Conservation (phyloP, 2,329 filamentous ascomycete genomes). For the Elsinoe necatrix region DNA sequence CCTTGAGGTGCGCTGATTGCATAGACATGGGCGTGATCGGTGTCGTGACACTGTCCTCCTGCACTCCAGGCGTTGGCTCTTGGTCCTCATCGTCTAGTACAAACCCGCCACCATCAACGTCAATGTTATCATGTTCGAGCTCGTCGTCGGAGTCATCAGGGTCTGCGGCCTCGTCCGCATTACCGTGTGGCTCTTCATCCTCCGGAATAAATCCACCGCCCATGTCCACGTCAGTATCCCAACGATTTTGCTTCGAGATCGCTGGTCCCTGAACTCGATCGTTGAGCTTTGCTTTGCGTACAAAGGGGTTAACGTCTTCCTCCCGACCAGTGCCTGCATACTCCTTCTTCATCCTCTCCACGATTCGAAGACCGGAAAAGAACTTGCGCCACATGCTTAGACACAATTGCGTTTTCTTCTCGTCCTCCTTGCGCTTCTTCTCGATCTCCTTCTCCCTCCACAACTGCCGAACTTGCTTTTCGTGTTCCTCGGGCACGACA, state of each 20-base stretch:
- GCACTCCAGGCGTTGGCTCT: constrained; percentile 25
- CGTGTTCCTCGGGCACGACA: constrained; percentile 74
- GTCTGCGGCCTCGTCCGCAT: constrained; percentile 26
- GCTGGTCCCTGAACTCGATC: constrained; percentile 22
- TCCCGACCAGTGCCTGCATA: constrained; percentile 53
- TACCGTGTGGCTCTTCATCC: constrained; percentile 28
- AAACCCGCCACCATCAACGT: constrained; percentile 32
- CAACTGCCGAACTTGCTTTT: constrained; percentile 64
- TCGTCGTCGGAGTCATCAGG: constrained; percentile 21
- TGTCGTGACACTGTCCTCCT: constrained; percentile 20
- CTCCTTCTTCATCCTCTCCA: constrained; percentile 65
- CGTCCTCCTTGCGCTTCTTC: constrained; percentile 67
- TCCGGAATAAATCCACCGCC: constrained; percentile 38
- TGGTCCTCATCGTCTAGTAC: constrained; percentile 30
- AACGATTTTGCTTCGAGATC: constrained; percentile 18
- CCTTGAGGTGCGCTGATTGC: constrained; percentile 23
- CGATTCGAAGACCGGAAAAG: constrained; percentile 73
- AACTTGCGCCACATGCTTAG: constrained; percentile 79
- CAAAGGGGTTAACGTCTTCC: constrained; percentile 49
- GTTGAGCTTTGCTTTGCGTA: constrained; percentile 33
- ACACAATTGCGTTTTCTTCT: constrained; percentile 67
- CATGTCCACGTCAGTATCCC: constrained; percentile 19
- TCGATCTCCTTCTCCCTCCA: constrained; percentile 69
- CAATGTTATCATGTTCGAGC: constrained; percentile 16
- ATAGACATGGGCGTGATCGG: constrained; percentile 31